Percentiles rank a stretch among this genome's conserved stretches.
Evolutionary conservation across 2,329 filamentous ascomycete species (phyloP).

Genomic region (Aspergillus brunneoviolaceus): DNA sequence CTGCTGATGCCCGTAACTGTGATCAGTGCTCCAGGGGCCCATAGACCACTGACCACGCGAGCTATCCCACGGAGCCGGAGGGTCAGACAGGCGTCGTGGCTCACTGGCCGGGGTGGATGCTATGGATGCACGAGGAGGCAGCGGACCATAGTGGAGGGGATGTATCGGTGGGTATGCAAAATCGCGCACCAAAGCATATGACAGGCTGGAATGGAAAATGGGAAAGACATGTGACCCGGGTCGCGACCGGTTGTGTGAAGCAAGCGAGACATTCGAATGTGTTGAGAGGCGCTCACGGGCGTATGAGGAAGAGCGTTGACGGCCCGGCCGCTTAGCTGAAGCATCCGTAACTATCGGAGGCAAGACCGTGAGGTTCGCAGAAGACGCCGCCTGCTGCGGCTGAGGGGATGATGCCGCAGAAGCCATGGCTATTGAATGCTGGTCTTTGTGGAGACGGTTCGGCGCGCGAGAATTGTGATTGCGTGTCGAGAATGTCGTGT

Average conservation of each 20-base stretch:
- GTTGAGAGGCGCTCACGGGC: slow-evolving; percentile 80
- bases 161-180: slow-evolving; percentile 85
- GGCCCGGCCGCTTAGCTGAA: slow-evolving; percentile 57
- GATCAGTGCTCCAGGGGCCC: slow-evolving; percentile 49
- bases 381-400: slow-evolving; percentile 28
- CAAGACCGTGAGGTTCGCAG: slow-evolving; percentile 31
- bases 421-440: slow-evolving; percentile 38
- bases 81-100: slow-evolving; percentile 76
- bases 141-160: slow-evolving; percentile 91
- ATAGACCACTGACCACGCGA: slow-evolving; percentile 59
- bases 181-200: slow-evolving; percentile 90
- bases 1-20: slow-evolving; percentile 63
- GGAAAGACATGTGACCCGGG: slow-evolving; percentile 80
- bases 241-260: slow-evolving; percentile 63
- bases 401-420: slow-evolving; percentile 35
- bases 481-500: slow-evolving; percentile 15
- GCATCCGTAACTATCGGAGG: slow-evolving; percentile 54
- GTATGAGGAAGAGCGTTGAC: slow-evolving; percentile 71
- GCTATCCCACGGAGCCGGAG: slow-evolving; percentile 70
- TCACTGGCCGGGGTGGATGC: slow-evolving; percentile 84
- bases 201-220: slow-evolving; percentile 77
- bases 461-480: slow-evolving; percentile 13
- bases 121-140: slow-evolving; percentile 68
- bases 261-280: slow-evolving; percentile 69
- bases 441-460: slow-evolving; percentile 12